A percentile compares a stretch with the other conserved stretches of the same genome.
Evolutionary conservation across 2,329 filamentous ascomycete species (phyloP).

Genomic region (Penicillium brevicompactum): DNA sequence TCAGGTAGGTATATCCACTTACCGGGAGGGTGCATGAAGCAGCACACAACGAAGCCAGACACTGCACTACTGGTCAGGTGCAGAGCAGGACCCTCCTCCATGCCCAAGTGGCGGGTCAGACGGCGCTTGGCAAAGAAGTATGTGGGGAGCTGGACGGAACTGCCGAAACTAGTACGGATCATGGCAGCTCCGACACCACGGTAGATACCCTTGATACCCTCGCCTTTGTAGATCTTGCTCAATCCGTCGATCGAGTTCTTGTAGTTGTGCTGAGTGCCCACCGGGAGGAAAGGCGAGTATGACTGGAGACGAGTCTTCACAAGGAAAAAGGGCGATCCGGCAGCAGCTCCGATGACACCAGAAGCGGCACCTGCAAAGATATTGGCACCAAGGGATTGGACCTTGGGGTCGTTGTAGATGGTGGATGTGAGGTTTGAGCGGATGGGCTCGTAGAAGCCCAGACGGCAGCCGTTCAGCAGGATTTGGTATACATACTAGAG

Average conservation of each 20-base stretch:
- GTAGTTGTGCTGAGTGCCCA: conserved; percentile 96
- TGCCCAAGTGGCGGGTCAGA: conserved; percentile 76
- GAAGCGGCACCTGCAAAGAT: conserved; percentile 89
- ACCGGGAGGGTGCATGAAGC: conserved; percentile 96
- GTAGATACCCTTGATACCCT: conserved; percentile 82
- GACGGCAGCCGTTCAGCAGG: conserved; percentile 90
- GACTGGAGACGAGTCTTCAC: conserved; percentile 96
- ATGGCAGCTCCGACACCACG: conserved; percentile 89
- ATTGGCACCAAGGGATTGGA: conserved; percentile 86
- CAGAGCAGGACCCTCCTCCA: conserved; percentile 86
- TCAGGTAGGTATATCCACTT: conserved; percentile 32
- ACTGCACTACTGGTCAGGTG: conserved; percentile 86
- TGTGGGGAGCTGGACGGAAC: conserved; percentile 92
- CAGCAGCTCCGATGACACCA: conserved; percentile 87
- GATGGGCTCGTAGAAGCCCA: conserved; percentile 97
- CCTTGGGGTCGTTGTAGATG: conserved; percentile 70
- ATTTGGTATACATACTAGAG: conserved; percentile 88
- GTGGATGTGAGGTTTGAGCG: conserved; percentile 70
- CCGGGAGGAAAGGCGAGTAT: conserved; percentile 86
- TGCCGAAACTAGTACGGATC: conserved; percentile 94
- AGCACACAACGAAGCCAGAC: conserved; percentile 95
- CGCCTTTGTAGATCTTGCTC: conserved; percentile 72
- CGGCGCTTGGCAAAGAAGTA: conserved; percentile 97
- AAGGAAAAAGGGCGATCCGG: conserved; percentile 94
- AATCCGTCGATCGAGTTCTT: conserved; percentile 82